Conservation (phyloP, 805 yeast genomes). For the Wickerhamiella musiphila region DNA sequence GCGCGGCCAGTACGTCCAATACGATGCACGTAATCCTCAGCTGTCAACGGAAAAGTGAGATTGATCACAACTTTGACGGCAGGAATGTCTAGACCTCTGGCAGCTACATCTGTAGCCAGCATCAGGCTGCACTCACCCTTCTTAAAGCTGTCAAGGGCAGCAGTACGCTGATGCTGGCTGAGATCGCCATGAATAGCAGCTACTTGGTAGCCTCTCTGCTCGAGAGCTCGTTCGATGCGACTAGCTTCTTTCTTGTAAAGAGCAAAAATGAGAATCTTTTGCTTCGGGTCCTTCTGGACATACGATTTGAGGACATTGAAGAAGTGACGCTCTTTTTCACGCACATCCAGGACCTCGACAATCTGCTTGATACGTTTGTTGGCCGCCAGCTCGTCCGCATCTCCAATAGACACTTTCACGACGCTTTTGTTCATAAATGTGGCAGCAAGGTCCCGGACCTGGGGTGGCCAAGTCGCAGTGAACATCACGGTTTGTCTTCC, state of each 20-base stretch:
- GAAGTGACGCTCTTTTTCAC: conserved; percentile 61
- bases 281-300: conserved; percentile 32
- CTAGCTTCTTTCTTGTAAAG: conserved; percentile 93
- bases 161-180: conserved; percentile 79
- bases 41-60: conserved; percentile 88
- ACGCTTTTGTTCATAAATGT: conserved; percentile 60
- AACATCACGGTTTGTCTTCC: conserved; percentile 89
- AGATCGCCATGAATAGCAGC: conserved; percentile 96
- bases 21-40: conserved; percentile 92
- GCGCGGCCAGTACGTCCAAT: conserved; percentile 98
- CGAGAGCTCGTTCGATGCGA: conserved; percentile 63
- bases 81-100: conserved; percentile 94
- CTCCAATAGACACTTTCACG: conserved; percentile 84
- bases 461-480: conserved; percentile 99
- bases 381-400: conserved; percentile 85
- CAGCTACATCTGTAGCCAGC: conserved; percentile 96
- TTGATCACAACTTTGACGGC: conserved; percentile 91
- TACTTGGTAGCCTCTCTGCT: conserved; percentile 57
- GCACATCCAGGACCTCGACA: conserved; percentile 80
- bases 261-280: conserved; percentile 82
- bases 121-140: conserved; percentile 55
- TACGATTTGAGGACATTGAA: conserved; percentile 57
- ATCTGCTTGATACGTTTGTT: conserved; percentile 85
- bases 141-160: conserved; percentile 73
- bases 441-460: conserved; percentile 81